A percentile compares a stretch with the other conserved stretches of the same genome.
phyloP scores from a whole-genome alignment of 306 rosid genomes.

The Vicia faba region DNA sequence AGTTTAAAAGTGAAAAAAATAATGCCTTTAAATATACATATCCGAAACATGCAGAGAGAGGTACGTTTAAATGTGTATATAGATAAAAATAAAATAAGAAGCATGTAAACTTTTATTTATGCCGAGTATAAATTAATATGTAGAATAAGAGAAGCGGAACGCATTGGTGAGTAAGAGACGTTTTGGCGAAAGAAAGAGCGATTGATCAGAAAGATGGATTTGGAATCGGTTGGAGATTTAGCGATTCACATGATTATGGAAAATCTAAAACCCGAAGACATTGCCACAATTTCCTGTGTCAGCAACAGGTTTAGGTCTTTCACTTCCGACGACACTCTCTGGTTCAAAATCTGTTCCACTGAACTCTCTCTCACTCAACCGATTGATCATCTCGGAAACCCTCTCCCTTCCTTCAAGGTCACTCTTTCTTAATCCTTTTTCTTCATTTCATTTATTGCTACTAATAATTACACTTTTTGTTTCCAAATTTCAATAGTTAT shows the following conservation, averaged over 20 bases:
- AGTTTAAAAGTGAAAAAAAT: too few species aligned
- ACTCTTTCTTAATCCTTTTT: background rate
- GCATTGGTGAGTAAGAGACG: background rate
- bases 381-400: constrained; percentile 62
- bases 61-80: too few species aligned
- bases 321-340: constrained; percentile 69
- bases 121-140: too few species aligned
- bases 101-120: too few species aligned
- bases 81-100: too few species aligned
- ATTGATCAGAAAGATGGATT: constrained; percentile 39
- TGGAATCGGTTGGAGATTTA: constrained; percentile 77
- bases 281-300: constrained; percentile 59
- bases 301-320: constrained; percentile 53
- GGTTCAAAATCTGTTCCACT: constrained; percentile 59
- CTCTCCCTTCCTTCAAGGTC: constrained; percentile 73
- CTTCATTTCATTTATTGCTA: background rate
- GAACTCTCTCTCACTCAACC: constrained; percentile 62
- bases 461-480: background rate
- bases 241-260: constrained; percentile 50
- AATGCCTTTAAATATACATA: too few species aligned
- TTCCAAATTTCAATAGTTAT: background rate
- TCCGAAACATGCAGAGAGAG: too few species aligned
- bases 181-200: background rate
- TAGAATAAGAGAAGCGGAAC: background rate
- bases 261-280: constrained; percentile 60